Conservation (phyloP, 192 early-diverging fungal genomes). For the Coemansia sp. region DNA sequence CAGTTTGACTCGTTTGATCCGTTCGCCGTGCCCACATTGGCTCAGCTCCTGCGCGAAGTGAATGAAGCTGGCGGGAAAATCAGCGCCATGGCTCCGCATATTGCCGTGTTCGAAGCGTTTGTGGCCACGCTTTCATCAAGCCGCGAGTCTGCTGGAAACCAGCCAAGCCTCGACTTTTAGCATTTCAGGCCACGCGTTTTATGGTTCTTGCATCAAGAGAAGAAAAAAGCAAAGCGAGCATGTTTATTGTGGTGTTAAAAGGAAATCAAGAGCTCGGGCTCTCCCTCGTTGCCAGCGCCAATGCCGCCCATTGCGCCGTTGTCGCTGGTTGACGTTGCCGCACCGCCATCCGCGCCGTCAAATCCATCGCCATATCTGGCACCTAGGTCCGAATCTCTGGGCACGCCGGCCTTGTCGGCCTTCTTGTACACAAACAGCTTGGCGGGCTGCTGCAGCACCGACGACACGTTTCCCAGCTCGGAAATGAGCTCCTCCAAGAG, state of each 20-base stretch:
- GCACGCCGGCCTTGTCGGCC: slow-evolving; percentile 35
- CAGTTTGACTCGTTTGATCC: slow-evolving; percentile 83
- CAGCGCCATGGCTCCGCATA: slow-evolving; percentile 54
- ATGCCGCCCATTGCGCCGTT: neutral
- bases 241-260: slow-evolving; percentile 6
- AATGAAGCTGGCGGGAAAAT: slow-evolving; percentile 28
- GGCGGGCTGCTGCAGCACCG: slow-evolving; percentile 93
- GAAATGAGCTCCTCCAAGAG: slow-evolving; percentile 83
- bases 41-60: slow-evolving; percentile 62
- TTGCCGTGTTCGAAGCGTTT: slow-evolving; percentile 66
- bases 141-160: neutral
- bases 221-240: neutral
- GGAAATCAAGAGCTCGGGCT: slow-evolving; percentile 49
- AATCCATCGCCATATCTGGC: slow-evolving; percentile 1
- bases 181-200: neutral
- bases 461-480: slow-evolving; percentile 84
- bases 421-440: slow-evolving; percentile 60
- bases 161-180: slow-evolving; percentile 39
- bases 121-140: slow-evolving; percentile 37
- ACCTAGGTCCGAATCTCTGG: slow-evolving; percentile 9
- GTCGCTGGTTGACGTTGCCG: slow-evolving; percentile 1
- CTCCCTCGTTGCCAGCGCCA: slow-evolving; percentile 29
- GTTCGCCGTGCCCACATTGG: slow-evolving; percentile 67
- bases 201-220: too few species aligned
- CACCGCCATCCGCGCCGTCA: slow-evolving; percentile 4